phyloP scores from a whole-genome alignment of 257 asterid genomes.

The Gardenia jasminoides region DNA sequence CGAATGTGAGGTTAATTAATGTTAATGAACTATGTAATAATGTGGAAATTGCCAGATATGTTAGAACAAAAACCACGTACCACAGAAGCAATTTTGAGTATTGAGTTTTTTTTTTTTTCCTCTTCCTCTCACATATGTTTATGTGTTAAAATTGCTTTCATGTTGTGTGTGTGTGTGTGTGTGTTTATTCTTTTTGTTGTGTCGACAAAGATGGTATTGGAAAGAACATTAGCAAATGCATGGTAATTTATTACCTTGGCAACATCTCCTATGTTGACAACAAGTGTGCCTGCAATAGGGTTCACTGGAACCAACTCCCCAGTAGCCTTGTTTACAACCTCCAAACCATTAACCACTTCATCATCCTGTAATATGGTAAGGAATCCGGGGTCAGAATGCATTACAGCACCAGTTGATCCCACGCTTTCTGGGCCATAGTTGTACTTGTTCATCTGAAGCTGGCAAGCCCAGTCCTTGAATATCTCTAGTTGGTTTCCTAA shows the following conservation, averaged over 20 bases:
- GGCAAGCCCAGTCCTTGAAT: slow-evolving; percentile 39
- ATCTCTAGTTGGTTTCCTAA: slow-evolving; percentile 21
- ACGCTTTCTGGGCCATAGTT: slow-evolving; percentile 33
- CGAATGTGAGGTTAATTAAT: too few species aligned
- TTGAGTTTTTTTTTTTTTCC: too few species aligned
- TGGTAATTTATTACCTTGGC: slow-evolving; percentile 28
- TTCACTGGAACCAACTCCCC: slow-evolving; percentile 39
- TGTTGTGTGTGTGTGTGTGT: too few species aligned
- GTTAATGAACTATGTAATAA: too few species aligned
- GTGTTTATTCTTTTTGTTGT: too few species aligned
- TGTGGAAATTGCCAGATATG: too few species aligned
- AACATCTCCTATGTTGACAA: slow-evolving; percentile 26
- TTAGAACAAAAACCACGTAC: too few species aligned
- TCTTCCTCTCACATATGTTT: too few species aligned
- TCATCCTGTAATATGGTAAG: slow-evolving; percentile 53
- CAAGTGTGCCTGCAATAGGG: slow-evolving; percentile 24
- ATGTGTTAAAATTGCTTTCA: too few species aligned
- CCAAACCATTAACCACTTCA: slow-evolving; percentile 43
- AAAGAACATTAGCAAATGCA: too few species aligned
- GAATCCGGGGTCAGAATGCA: slow-evolving; percentile 54
- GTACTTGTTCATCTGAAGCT: slow-evolving; percentile 45
- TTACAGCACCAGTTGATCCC: slow-evolving; percentile 40
- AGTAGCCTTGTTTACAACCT: slow-evolving; percentile 30
- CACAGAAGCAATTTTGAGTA: too few species aligned
- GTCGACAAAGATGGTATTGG: too few species aligned